Base-by-base conservation (phyloP, 176 grass and related monocot genomes). In the Avena sativa region DNA sequence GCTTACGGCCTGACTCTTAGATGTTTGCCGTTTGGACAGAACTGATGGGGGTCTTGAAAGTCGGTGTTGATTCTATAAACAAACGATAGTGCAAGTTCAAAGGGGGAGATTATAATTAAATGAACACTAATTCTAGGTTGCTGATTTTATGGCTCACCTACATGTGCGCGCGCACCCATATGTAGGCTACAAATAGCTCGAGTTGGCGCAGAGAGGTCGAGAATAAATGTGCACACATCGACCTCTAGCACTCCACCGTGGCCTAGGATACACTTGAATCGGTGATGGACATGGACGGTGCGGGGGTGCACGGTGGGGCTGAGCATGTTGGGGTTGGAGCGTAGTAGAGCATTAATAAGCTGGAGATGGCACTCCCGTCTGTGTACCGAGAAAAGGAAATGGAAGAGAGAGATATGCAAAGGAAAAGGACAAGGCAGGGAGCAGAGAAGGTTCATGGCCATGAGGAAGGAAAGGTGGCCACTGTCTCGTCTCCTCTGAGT, bases 141-240 rank as follows among this genome's bases (percentile, higher is more conserved):
- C 61, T 64, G 61, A 64, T 64, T 28, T 83, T 55, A 55, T 55
- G 52, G 52, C 3, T 55, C 14, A 16, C 52, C 52, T 55, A 55
- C 16, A 51, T 1, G 59, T 80, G 80, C 48, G 57, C 76, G 34
- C 57, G 70, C 56, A 70, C 26, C 66, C 28, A 28, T 28, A 28
- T 28, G 28, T 76, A 38, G 78, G 12, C 46, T 51, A 75, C 72
- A 75, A 5, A 86, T 81, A 51, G 21, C 34, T 78, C 19, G 44
- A 75, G 87, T 85, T 75, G 81, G 19, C 40, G 74, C 56, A 62
- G 74, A 79, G 25, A 55, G 15, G 77, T 66, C 40, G 43, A 57
- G 65, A 89, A 84, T 84, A 51, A 89, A 89, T 79, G 67, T 63
- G 69, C 57, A 43, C 57, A 43, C 83, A 76, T 87, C 74, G 20